Percentiles rank a stretch among this genome's conserved stretches.
Conservation (phyloP, 805 yeast genomes). For the Starmerella lactis-condensi region DNA sequence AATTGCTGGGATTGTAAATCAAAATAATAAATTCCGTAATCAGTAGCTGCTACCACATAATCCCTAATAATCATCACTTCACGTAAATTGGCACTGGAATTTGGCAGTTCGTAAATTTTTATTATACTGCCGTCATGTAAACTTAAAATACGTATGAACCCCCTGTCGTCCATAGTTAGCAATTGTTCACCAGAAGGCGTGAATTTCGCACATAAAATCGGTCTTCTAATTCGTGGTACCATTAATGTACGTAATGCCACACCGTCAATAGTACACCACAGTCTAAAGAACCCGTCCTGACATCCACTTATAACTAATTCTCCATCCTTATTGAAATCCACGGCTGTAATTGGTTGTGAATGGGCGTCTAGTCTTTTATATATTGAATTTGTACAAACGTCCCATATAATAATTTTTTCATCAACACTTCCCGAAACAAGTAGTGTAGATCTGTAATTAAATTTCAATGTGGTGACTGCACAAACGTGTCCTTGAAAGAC, state of each 20-base stretch:
- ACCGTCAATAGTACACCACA: slow-evolving; percentile 45
- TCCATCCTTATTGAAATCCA: slow-evolving; percentile 61
- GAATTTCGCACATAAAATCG: slow-evolving; percentile 54
- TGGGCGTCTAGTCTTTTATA: slow-evolving; percentile 77
- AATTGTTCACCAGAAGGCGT: slow-evolving; percentile 69
- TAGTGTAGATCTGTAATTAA: slow-evolving; percentile 57
- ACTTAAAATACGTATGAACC: slow-evolving; percentile 21
- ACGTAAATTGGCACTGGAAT: too few species aligned
- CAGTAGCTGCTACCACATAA: too few species aligned
- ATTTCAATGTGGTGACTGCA: slow-evolving; percentile 55
- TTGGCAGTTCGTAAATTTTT: slow-evolving; percentile 1
- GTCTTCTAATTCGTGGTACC: slow-evolving; percentile 35
- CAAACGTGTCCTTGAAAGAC: slow-evolving; percentile 62
- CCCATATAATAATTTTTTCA: slow-evolving; percentile 86
- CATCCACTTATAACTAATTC: slow-evolving; percentile 72
- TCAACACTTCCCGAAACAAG: slow-evolving; percentile 72
- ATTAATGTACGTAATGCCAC: slow-evolving; percentile 48
- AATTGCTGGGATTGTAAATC: too few species aligned
- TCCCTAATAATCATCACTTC: too few species aligned
- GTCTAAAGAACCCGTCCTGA: slow-evolving; percentile 73
- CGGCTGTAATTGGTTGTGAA: slow-evolving; percentile 67
- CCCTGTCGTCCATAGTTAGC: slow-evolving; percentile 64
- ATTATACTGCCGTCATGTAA: slow-evolving; percentile 2
- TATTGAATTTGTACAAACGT: slow-evolving; percentile 47
- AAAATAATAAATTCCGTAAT: too few species aligned